Evolutionary conservation across 306 rosid species (phyloP).

Genomic region (Gastrolobium villosum): DNA sequence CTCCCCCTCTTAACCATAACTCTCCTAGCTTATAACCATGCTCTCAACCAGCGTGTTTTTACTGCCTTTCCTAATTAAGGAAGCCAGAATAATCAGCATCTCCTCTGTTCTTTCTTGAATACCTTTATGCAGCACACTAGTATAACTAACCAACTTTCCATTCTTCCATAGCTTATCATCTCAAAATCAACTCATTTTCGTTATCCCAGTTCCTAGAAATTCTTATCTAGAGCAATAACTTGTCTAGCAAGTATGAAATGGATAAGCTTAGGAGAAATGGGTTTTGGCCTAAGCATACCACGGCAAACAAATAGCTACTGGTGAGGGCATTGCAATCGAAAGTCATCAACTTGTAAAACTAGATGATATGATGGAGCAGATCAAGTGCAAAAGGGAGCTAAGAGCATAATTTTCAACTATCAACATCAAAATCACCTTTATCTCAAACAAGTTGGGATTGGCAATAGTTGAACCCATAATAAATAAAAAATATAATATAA

Average conservation of each 20-base stretch:
- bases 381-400: background rate
- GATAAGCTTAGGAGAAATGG: background rate
- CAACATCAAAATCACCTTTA: too few relatives aligned
- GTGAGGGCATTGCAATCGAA: background rate
- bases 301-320: background rate
- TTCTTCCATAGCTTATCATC: background rate
- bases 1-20: constrained; percentile 6
- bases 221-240: background rate
- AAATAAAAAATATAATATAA: too few relatives aligned
- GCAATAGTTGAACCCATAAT: too few relatives aligned
- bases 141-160: background rate
- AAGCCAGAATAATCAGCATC: background rate
- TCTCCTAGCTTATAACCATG: background rate
- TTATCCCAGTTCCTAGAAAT: background rate
- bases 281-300: background rate
- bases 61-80: background rate
- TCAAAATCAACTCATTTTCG: background rate
- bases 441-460: too few relatives aligned
- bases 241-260: background rate
- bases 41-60: background rate
- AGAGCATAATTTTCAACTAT: background rate
- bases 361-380: background rate
- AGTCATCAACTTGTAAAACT: background rate
- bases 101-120: background rate
- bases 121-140: background rate